These are phyloP conservation scores for Cymbomonas tetramitiformis DNA, from an alignment of 139 green algal genomes.

Conservation along the genomic window DNA sequence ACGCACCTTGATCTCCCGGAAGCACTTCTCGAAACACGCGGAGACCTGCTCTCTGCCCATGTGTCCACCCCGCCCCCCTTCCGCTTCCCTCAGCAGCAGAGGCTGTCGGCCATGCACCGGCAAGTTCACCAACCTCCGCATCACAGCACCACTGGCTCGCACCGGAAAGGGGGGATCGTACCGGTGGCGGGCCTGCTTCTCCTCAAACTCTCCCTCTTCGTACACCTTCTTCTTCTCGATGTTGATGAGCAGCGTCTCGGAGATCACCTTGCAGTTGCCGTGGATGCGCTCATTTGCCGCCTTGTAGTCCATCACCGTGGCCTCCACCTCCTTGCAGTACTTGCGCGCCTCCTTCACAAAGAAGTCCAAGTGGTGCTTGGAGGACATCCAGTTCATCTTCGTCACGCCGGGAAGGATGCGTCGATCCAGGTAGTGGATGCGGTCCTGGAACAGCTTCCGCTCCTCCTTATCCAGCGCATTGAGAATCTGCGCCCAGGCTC, in stretches of 20 bases:
- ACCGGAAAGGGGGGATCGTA: too few relatives aligned
- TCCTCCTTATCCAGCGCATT: neutral
- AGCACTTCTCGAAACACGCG: slow-evolving; percentile 14
- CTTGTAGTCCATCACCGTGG: slow-evolving; percentile 56
- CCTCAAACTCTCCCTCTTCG: slow-evolving; percentile 54
- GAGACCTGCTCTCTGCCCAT: slow-evolving; percentile 32
- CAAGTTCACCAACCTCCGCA: too few relatives aligned
- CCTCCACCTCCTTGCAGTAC: slow-evolving; percentile 54
- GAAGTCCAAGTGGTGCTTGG: slow-evolving; percentile 55
- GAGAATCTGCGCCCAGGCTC: too few relatives aligned
- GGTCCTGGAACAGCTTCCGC: slow-evolving; percentile 52
- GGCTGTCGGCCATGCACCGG: too few relatives aligned
- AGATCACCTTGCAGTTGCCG: slow-evolving; percentile 39
- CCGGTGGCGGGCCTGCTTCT: slow-evolving; percentile 46
- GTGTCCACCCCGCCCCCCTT: too few relatives aligned
- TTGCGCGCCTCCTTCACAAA: slow-evolving; percentile 52
- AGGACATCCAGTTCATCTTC: slow-evolving; percentile 56
- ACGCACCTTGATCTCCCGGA: too few relatives aligned
- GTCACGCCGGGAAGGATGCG: slow-evolving; percentile 60
- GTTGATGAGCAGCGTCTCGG: slow-evolving; percentile 50
- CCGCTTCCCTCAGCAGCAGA: too few relatives aligned
- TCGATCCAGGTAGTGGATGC: slow-evolving; percentile 66
- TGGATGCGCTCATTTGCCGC: slow-evolving; percentile 38
- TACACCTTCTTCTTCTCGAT: slow-evolving; percentile 78
- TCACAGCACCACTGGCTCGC: too few relatives aligned